phyloP scores from a whole-genome alignment of 2,329 filamentous ascomycete genomes.

The Penicillium sp. region DNA sequence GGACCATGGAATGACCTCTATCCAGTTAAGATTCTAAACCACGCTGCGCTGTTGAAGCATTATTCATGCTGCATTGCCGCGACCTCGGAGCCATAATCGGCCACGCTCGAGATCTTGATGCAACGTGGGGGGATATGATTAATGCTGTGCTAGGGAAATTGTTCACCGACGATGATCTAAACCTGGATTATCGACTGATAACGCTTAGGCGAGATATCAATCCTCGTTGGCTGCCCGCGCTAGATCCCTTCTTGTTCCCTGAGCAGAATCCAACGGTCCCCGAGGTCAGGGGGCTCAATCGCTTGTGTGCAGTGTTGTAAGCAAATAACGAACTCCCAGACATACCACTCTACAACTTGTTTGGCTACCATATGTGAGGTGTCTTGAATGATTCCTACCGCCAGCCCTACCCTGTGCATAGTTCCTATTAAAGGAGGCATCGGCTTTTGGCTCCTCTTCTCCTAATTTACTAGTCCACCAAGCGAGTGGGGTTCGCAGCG shows the following conservation, averaged over 20 bases:
- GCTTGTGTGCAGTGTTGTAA: background rate
- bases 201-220: background rate
- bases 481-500: too few relatives aligned
- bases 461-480: too few relatives aligned
- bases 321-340: slow-evolving; percentile 1
- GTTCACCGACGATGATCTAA: background rate
- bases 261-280: too few relatives aligned
- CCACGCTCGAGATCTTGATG: background rate
- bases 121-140: background rate
- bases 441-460: too few relatives aligned
- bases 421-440: too few relatives aligned
- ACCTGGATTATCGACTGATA: background rate
- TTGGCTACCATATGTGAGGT: background rate
- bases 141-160: background rate
- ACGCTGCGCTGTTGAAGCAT: background rate
- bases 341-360: background rate
- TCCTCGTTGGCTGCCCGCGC: background rate
- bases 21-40: background rate
- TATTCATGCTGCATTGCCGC: background rate
- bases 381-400: too few relatives aligned
- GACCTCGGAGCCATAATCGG: background rate
- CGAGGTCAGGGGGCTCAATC: background rate
- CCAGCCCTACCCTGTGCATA: too few relatives aligned
- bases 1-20: background rate
- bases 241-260: background rate